Conservation (phyloP, 257 asterid species). For the Mitragyna speciosa region DNA sequence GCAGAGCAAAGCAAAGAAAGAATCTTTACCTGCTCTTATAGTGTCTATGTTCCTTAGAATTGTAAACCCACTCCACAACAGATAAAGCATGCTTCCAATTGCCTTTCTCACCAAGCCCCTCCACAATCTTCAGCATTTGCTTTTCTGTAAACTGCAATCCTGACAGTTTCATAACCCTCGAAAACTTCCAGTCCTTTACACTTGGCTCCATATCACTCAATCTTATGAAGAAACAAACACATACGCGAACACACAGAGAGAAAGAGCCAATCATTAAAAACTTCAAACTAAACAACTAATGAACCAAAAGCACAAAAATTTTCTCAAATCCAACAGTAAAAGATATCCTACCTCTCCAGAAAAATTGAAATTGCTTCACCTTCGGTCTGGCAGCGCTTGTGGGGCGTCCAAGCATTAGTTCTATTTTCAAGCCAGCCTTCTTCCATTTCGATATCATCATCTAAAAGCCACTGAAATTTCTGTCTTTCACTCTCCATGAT, state of each 20-base stretch:
- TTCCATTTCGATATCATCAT: constrained; percentile 63
- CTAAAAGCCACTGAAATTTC: constrained; percentile 77
- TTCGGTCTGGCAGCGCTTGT: constrained; percentile 53
- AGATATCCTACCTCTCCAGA: constrained; percentile 46
- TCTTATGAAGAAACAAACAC: constrained; percentile 31
- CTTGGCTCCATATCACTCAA: constrained; percentile 56
- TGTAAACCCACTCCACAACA: constrained; percentile 83
- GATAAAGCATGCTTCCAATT: constrained; percentile 78
- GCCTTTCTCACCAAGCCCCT: constrained; percentile 74
- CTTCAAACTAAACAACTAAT: not conserved
- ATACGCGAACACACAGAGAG: not conserved
- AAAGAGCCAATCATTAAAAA: not conserved
- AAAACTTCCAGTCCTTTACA: constrained; percentile 77
- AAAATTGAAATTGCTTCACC: constrained; percentile 58
- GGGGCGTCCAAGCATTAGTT: constrained; percentile 47
- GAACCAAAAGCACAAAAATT: not conserved
- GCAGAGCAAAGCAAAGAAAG: not conserved
- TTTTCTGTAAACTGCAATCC: constrained; percentile 80
- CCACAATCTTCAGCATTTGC: constrained; percentile 83
- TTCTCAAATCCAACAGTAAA: not conserved
- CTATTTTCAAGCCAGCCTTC: constrained; percentile 48
- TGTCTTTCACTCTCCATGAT: constrained; percentile 71
- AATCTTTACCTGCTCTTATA: constrained; percentile 66
- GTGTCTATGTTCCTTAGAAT: constrained; percentile 61
- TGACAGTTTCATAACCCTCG: constrained; percentile 71